Conservation (phyloP, 352 stramenopile species). For the Pythium oligandrum region DNA sequence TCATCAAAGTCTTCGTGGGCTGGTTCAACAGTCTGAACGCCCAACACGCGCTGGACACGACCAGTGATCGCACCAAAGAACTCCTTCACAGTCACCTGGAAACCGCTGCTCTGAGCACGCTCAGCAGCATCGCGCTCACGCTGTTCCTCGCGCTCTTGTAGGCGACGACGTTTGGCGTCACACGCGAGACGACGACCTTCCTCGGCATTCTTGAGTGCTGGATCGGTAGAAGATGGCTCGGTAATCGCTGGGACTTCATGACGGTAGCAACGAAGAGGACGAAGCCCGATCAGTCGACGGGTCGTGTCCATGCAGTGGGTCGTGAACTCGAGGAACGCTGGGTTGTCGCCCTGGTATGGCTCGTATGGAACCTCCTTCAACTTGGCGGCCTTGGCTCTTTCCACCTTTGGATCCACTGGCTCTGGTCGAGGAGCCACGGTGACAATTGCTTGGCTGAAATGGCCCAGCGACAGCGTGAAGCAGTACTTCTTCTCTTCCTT, state of each 20-base stretch:
- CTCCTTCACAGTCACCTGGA: slow-evolving; percentile 7
- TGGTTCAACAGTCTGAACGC: slow-evolving; percentile 35
- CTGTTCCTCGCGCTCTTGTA: slow-evolving; percentile 25
- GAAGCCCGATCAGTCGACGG: slow-evolving; percentile 34
- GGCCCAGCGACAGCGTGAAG: slow-evolving; percentile 50
- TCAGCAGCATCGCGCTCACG: slow-evolving; percentile 18
- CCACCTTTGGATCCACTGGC: slow-evolving; percentile 10
- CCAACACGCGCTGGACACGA: slow-evolving; percentile 27
- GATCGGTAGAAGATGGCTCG: slow-evolving; percentile 18
- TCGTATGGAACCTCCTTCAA: slow-evolving; percentile 34
- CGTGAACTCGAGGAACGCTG: slow-evolving; percentile 43
- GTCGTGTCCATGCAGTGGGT: slow-evolving; percentile 62
- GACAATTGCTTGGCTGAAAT: slow-evolving; percentile 44
- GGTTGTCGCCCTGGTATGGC: slow-evolving; percentile 41
- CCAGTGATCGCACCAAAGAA: slow-evolving; percentile 6
- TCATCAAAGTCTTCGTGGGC: slow-evolving; percentile 47
- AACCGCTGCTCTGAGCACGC: slow-evolving; percentile 12
- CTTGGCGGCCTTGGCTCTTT: slow-evolving; percentile 2
- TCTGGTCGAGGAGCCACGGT: slow-evolving; percentile 25
- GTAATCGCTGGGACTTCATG: slow-evolving; percentile 46
- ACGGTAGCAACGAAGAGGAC: slow-evolving; percentile 33
- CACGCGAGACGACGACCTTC: slow-evolving; percentile 62
- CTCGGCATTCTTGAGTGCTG: slow-evolving; percentile 36
- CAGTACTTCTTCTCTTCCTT: slow-evolving; percentile 62
- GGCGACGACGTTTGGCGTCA: slow-evolving; percentile 49